phyloP scores from a whole-genome alignment of 1,139 yeast species.

The Meyerozyma smithsonii region DNA sequence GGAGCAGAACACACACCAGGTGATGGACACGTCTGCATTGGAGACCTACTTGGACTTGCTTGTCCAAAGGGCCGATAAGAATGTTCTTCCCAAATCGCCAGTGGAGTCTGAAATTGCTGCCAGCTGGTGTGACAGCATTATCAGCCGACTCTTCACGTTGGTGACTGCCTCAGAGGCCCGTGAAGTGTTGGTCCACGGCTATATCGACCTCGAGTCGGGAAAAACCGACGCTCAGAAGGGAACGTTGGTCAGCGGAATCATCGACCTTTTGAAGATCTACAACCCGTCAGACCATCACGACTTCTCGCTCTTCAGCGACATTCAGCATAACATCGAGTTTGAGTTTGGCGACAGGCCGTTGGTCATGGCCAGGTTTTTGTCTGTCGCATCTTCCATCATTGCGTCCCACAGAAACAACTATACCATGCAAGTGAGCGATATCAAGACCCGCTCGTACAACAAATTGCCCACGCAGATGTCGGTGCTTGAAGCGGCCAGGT shows the following conservation, averaged over 20 bases:
- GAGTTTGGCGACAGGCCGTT: constrained; percentile 10
- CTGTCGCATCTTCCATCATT: constrained; percentile 14
- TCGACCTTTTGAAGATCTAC: constrained; percentile 43
- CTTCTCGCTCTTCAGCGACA: constrained; percentile 21
- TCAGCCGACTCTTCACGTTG: constrained; percentile 32
- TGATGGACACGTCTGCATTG: constrained; percentile 15
- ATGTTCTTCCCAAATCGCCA: not conserved
- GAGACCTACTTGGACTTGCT: not conserved
- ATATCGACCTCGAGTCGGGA: constrained; percentile 26
- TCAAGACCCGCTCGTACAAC: constrained; percentile 49
- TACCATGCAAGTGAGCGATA: constrained; percentile 42
- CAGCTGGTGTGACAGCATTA: constrained; percentile 10
- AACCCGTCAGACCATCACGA: constrained; percentile 14
- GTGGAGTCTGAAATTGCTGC: not conserved
- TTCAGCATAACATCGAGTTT: constrained; percentile 12
- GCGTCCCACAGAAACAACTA: constrained; percentile 13
- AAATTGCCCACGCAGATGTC: constrained; percentile 42
- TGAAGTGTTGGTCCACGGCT: constrained; percentile 56
- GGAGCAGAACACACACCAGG: constrained; percentile 38
- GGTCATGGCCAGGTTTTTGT: constrained; percentile 21
- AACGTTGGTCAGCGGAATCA: constrained; percentile 55
- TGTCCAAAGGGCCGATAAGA: not conserved
- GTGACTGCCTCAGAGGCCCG: constrained; percentile 49
- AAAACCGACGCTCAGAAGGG: constrained; percentile 13
- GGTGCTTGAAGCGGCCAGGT: constrained; percentile 44